Conservation (phyloP, 208 protist genomes). For the Phytomonas sp. region DNA sequence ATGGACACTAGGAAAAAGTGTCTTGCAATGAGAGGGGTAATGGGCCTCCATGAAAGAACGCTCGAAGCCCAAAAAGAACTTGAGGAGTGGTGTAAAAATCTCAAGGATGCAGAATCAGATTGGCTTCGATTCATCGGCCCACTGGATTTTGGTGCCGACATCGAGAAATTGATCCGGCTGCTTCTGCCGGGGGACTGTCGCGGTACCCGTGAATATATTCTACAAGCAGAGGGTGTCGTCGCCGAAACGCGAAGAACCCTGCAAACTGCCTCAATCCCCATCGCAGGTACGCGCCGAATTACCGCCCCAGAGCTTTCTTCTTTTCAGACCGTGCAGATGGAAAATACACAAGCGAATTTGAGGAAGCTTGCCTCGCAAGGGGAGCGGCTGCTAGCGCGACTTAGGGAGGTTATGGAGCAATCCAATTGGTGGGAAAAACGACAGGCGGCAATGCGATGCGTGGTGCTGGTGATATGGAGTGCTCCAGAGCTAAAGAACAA, state of each 20-base stretch:
- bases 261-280: background rate
- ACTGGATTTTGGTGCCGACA: background rate
- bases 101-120: background rate
- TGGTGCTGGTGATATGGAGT: slow-evolving; percentile 13
- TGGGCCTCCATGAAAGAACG: background rate
- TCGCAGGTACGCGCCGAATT: background rate
- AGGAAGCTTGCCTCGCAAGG: background rate
- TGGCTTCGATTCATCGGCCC: background rate
- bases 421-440: background rate
- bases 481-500: slow-evolving; percentile 15
- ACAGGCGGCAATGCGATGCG: slow-evolving; percentile 9
- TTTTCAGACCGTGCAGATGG: background rate
- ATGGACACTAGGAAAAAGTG: background rate
- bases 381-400: slow-evolving; percentile 3
- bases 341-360: background rate
- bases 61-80: background rate
- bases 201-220: background rate
- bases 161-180: background rate
- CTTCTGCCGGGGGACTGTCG: background rate
- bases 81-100: background rate
- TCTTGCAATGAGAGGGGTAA: background rate
- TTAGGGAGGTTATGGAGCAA: background rate
- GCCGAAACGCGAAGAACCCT: background rate
- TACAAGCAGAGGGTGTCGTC: background rate
- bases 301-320: background rate